Evolutionary conservation across 2,329 filamentous ascomycete genomes (phyloP), one percentile per base, ranked within the genome.

Genomic region (Scedosporium boydii): DNA sequence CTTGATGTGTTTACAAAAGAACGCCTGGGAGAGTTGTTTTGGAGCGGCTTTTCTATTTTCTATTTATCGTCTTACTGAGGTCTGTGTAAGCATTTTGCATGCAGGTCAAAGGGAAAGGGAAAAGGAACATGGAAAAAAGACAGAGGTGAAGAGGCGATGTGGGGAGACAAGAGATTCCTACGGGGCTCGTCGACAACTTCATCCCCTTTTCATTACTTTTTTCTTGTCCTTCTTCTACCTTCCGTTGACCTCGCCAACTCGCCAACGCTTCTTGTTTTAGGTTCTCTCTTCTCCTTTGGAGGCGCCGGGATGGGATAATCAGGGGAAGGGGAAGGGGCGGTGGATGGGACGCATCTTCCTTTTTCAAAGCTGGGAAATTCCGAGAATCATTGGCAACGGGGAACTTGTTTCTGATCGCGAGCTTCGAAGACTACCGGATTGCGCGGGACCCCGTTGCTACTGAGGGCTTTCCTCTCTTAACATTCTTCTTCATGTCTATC

Each of bases 161-260:
- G 23, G 51, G 51, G 51, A 55, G 51, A 55, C 51, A 55, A 55
- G 51, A 55, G 51, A 55, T 55, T 55, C 51, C 51, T 26, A 29
- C 51, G 51, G 51, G 51, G 51, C 18, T 55, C 51, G 51, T 55
- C 51, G 51, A 26, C 51, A 55, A 55, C 51, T 23, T 58, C n/a
- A 27, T 21, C 3, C 21, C 41, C 12, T 27, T 46, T 60, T 60
- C 18, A 4, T 44, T 59, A 18, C 18, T 59, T 44, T 59, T 59
- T 41, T 44, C 14, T 51, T 6, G 6, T 42, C 41, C 26, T 55
- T 23, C 9, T 14, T 29, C 9, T 51, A 21, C 27, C 58, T 26
- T 23, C 18, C n/a, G 6, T 26, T 34, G n/a, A 18, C 42, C 18
- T 60, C 41, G 21, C 57, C 38, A 27, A 27, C 18, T 60, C 41